These are phyloP conservation scores for Sporothrix inflata DNA, from an alignment of 2,329 filamentous ascomycete species.

Conservation along the genomic window DNA sequence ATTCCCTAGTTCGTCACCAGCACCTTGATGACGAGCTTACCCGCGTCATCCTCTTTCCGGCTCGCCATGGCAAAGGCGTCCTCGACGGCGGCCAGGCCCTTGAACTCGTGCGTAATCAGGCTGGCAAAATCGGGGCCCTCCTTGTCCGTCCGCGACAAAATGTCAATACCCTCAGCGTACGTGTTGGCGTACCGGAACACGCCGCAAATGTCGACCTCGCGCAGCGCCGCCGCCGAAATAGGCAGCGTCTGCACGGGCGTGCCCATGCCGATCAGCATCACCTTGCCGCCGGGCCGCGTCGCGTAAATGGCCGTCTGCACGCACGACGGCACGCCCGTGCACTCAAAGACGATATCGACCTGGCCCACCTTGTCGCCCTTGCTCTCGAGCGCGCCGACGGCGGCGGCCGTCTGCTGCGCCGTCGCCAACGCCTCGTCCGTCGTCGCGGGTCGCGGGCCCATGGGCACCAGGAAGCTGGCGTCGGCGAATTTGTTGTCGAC, in stretches of 20 bases:
- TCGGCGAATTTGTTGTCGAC: constrained; percentile 60
- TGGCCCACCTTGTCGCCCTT: constrained; percentile 19
- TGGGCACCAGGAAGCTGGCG: constrained; percentile 54
- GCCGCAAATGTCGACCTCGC: constrained; percentile 72
- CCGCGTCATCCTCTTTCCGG: constrained; percentile 68
- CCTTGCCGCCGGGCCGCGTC: constrained; percentile 68
- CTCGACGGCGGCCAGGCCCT: constrained; percentile 64
- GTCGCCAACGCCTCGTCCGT: constrained; percentile 58
- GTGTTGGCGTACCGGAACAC: constrained; percentile 77
- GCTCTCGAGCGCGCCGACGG: not conserved
- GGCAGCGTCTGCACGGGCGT: constrained; percentile 70
- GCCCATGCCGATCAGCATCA: constrained; percentile 75
- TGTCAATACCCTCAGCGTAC: constrained; percentile 61
- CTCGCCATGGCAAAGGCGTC: constrained; percentile 74
- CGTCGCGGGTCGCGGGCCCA: constrained; percentile 49
- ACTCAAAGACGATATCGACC: constrained; percentile 33
- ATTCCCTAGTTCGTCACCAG: constrained; percentile 48
- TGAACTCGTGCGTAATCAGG: constrained; percentile 72
- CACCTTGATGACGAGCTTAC: constrained; percentile 75
- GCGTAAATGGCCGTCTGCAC: constrained; percentile 74
- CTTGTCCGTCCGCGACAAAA: constrained; percentile 49
- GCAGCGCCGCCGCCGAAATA: constrained; percentile 67
- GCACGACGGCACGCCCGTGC: constrained; percentile 48
- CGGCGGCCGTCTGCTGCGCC: constrained; percentile 45
- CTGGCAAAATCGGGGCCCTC: constrained; percentile 66